Evolutionary conservation across 805 yeast genomes (phyloP).

Genomic region (Ogataea nitratoaversa): DNA sequence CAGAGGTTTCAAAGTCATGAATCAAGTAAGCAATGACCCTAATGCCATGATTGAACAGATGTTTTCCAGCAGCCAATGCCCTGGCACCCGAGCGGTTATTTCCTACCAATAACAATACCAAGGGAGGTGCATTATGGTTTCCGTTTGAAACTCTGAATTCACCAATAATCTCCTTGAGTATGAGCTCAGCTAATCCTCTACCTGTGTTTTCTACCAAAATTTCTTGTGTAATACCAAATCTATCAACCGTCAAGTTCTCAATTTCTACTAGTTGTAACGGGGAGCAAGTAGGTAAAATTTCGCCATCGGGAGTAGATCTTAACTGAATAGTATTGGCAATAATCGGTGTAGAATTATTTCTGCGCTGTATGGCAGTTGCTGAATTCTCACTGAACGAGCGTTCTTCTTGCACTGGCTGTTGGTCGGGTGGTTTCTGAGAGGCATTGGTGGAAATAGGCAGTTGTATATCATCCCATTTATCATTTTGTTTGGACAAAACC

Average conservation of each 20-base stretch:
- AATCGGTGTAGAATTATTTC: constrained; percentile 13
- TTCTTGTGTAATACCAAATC: constrained; percentile 44
- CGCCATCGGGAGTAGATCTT: constrained; percentile 16
- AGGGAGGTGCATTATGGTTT: constrained; percentile 79
- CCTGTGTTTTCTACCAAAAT: constrained; percentile 64
- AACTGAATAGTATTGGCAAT: constrained; percentile 13
- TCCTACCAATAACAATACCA: constrained; percentile 69
- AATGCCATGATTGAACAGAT: constrained; percentile 68
- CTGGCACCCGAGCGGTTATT: constrained; percentile 70
- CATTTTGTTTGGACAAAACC: constrained; percentile 52
- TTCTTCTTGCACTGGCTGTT: constrained; percentile 10
- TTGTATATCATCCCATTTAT: constrained; percentile 48
- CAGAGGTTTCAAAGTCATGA: constrained; percentile 35
- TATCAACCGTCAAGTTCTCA: constrained; percentile 54
- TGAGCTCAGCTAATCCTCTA: constrained; percentile 55
- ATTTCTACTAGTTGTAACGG: constrained; percentile 78
- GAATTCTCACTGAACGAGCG: constrained; percentile 21
- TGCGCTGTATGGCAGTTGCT: constrained; percentile 12
- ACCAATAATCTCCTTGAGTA: constrained; percentile 67
- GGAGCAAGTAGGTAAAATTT: constrained; percentile 56
- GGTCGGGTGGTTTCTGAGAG: not conserved
- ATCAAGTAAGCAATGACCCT: constrained; percentile 54
- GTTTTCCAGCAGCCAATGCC: constrained; percentile 76
- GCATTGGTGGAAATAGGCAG: not conserved
- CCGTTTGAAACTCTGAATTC: constrained; percentile 53